Evolutionary conservation across 1,284 basidiomycete species (phyloP), one percentile per base, ranked within the genome.

Genomic region (Vanrija humicola): DNA sequence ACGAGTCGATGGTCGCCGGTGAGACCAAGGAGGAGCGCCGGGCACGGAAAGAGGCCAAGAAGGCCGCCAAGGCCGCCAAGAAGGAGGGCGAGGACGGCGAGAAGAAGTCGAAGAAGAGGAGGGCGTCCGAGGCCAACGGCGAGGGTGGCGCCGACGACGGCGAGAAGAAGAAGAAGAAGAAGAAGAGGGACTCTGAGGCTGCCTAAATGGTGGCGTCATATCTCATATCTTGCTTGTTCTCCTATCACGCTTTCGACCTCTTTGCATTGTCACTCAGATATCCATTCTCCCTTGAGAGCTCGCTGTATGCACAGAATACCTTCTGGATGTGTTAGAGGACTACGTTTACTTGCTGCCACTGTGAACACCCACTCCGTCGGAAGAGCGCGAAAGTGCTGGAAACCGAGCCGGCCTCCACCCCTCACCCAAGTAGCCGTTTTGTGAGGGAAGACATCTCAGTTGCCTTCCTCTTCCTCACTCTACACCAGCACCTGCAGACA

Each of bases 1-100:
- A 72, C 49, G 79, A 78, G 55, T 77, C 69, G 48, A 73, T 71
- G 55, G 77, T 80, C 39, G 77, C 73, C 54, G 76, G 75, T 29
- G 75, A 74, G 65, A 74, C 72, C 58, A 76, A 75, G 67, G 76
- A 77, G 65, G 74, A 77, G 67, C 63, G 69, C 50, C 82, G 82
- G 61, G 89, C 87, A 72, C 84, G 87, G 51, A 89, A 78, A 59
- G 78, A 77, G 67, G 77, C 77, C 53, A 80, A 79, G 73, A 76
- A 77, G 68, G 72, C 70, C 40, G 70, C 68, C 28, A 70, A 68
- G 52, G 68, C 68, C 38, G 67, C 67, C 15, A 70, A 70, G 64
- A 65, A 65, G 51, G 61, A 55, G 4, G 59, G 56, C 14, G 58
- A 62, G 38, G 62, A 50, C 29, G 54, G 25, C 19, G 26, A 68